Conservation (phyloP, 2,329 filamentous ascomycete genomes). For the Fusarium anguioides region DNA sequence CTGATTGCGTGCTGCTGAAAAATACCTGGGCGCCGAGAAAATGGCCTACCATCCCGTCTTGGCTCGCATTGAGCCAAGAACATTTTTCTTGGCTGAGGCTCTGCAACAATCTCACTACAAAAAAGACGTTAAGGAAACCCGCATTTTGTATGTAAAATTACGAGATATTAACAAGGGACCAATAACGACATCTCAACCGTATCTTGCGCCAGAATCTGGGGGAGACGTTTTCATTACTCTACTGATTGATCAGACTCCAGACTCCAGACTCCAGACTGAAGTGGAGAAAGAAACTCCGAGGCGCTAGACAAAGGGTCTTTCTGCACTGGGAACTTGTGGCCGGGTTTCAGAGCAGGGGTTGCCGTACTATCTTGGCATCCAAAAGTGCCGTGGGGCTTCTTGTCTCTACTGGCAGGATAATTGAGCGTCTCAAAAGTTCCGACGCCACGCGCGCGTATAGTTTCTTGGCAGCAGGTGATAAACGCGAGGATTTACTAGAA, state of each 20-base stretch:
- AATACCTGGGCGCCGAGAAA: not conserved
- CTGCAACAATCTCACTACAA: constrained; percentile 10
- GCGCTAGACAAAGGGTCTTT: constrained; percentile 40
- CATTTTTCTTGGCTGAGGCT: constrained; percentile 14
- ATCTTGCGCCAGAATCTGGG: constrained; percentile 32
- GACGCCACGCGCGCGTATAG: constrained; percentile 19
- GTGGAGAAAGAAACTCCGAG: constrained; percentile 1
- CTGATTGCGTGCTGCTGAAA: constrained; percentile 22
- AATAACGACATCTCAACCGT: constrained; percentile 21
- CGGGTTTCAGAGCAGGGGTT: constrained; percentile 19
- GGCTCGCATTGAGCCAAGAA: too few species aligned
- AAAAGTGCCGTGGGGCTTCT: constrained; percentile 39
- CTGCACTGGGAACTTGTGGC: constrained; percentile 13
- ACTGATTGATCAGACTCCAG: constrained; percentile 5
- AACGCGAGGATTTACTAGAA: constrained; percentile 6
- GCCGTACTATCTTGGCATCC: constrained; percentile 24
- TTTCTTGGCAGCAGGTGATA: constrained; percentile 1
- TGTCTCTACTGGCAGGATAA: not conserved
- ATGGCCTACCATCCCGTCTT: constrained; percentile 1
- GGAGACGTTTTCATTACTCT: constrained; percentile 30
- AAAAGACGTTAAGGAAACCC: not conserved
- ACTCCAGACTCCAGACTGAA: not conserved
- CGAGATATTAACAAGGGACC: constrained; percentile 7
- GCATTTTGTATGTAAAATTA: not conserved
- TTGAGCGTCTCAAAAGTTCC: constrained; percentile 31